Base-by-base conservation (phyloP, 768 basidiomycete species). In the Exidia glandulosa region DNA sequence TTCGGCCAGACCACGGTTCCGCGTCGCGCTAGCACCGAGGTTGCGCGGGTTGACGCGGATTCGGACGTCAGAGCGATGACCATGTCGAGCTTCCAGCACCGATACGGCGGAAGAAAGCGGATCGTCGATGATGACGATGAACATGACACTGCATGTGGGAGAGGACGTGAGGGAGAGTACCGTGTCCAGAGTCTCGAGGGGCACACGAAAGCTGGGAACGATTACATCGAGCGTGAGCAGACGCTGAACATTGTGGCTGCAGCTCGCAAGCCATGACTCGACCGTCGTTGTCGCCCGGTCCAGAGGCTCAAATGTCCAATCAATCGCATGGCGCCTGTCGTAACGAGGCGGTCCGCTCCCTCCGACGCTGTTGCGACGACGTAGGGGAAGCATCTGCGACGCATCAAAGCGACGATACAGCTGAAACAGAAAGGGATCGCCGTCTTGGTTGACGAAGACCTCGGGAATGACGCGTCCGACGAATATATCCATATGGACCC, bases 381-480 rank as follows among this genome's bases (percentile, higher is more conserved):
- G 68, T 2, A 70, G 70, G 1, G 67, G 16, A 23, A 82, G 68
- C 80, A 82, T 80, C 9, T 30, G 63, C 0, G 80, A 78, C 55
- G 77, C 77, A 9, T 74, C 77, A 75, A 78, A 84, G 5, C 80
- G 76, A 12, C 83, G 77, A 64, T 85, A 85, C 2, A 85, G 74
- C 67, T 83, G 84, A 66, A 74, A 84, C 1, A 85, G 65, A 67
- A 76, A 85, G 0, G 81, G 79, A 57, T 83, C 79, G 0, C 80
- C 81, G 55, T 83, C 83, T 65, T 84, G 83, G 61, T 83, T 83
- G 47, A 81, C 66, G 66, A 83, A 84, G 27, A 69, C 63, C 14
- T 77, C 71, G 0, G 83, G 82, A 14, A 85, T 66, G 27, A 83
- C 72, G 12, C 74, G 67, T 3, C 81, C 80, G 0, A 68, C 60